Conservation (phyloP, 768 basidiomycete species). For the Lentinula raphanica region DNA sequence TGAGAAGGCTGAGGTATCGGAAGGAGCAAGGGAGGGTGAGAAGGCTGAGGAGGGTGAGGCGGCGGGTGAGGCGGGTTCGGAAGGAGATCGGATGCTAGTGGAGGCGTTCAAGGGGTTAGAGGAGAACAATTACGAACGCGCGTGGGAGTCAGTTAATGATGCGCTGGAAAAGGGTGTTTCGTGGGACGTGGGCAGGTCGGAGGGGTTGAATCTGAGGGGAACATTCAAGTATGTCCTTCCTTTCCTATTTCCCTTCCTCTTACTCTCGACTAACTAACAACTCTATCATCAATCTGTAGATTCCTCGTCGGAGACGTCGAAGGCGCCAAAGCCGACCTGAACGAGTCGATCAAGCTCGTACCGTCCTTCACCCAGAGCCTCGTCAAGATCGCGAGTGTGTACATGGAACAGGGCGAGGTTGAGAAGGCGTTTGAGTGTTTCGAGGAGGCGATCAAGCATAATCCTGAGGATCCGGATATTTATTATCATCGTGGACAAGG, state of each 20-base stretch:
- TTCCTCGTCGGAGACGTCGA: slow-evolving; percentile 84
- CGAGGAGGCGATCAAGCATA: slow-evolving; percentile 78
- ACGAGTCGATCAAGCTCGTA: slow-evolving; percentile 63
- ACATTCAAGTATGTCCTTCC: slow-evolving; percentile 94
- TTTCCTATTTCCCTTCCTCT: too few species aligned
- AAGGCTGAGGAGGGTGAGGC: too few species aligned
- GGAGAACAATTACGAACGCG: slow-evolving; percentile 80
- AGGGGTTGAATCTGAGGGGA: slow-evolving; percentile 88
- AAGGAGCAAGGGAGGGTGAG: too few species aligned
- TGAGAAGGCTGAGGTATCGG: too few species aligned
- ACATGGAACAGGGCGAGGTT: slow-evolving; percentile 92
- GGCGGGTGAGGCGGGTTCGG: too few species aligned
- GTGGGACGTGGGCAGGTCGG: slow-evolving; percentile 67
- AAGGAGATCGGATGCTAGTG: slow-evolving; percentile 79
- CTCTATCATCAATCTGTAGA: too few species aligned
- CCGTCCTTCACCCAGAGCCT: slow-evolving; percentile 78
- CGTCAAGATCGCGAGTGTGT: slow-evolving; percentile 94
- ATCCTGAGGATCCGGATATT: slow-evolving; percentile 86
- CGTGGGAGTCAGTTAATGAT: slow-evolving; percentile 76
- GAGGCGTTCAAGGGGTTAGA: slow-evolving; percentile 79
- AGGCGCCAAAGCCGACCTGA: slow-evolving; percentile 80
- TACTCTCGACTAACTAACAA: too few species aligned
- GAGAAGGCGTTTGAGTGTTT: slow-evolving; percentile 84
- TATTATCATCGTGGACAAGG: slow-evolving; percentile 99
- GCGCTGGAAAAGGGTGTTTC: slow-evolving; percentile 84